phyloP scores from a whole-genome alignment of 2,329 filamentous ascomycete species.

The Aspergillus pseudoviridinutans region DNA sequence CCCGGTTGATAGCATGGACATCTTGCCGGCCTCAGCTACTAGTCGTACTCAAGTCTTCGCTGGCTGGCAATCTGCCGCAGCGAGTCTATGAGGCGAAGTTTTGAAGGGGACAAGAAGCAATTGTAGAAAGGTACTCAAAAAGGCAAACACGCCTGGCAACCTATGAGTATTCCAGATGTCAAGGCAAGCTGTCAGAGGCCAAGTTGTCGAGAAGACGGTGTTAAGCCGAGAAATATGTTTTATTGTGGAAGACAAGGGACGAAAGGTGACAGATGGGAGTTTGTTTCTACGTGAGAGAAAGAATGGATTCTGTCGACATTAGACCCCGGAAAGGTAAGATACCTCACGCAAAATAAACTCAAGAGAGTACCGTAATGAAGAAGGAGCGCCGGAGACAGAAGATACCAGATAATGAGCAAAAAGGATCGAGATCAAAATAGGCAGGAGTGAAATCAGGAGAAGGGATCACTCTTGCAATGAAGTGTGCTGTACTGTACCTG shows the following conservation, averaged over 20 bases:
- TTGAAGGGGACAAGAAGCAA: slow-evolving; percentile 12
- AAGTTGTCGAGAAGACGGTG: slow-evolving; percentile 20
- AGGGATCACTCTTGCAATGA: not conserved
- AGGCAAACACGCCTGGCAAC: slow-evolving; percentile 13
- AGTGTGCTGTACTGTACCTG: not conserved
- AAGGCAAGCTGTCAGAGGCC: slow-evolving; percentile 14
- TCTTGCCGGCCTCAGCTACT: slow-evolving; percentile 10
- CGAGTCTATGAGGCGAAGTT: not conserved
- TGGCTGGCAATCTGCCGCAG: not conserved
- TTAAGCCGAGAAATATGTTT: slow-evolving; percentile 15
- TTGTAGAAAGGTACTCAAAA: slow-evolving; percentile 7
- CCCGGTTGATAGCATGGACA: slow-evolving; percentile 25
- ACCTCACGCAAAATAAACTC: slow-evolving; percentile 1
- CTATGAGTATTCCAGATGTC: slow-evolving; percentile 24
- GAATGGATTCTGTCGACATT: slow-evolving; percentile 2
- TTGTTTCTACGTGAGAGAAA: slow-evolving; percentile 20
- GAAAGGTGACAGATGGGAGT: slow-evolving; percentile 17
- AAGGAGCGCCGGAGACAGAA: slow-evolving; percentile 22
- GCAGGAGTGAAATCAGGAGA: slow-evolving; percentile 4
- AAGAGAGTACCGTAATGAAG: slow-evolving; percentile 6
- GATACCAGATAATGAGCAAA: slow-evolving; percentile 16
- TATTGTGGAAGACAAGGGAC: slow-evolving; percentile 7
- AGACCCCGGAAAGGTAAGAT: slow-evolving; percentile 2
- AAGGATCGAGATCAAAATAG: not conserved
- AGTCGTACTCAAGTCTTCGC: not conserved